Percentiles rank a stretch among this genome's conserved stretches.
These are phyloP conservation scores for Calonectria crousiana DNA, from an alignment of 2,329 filamentous ascomycete genomes.

Conservation along the genomic window DNA sequence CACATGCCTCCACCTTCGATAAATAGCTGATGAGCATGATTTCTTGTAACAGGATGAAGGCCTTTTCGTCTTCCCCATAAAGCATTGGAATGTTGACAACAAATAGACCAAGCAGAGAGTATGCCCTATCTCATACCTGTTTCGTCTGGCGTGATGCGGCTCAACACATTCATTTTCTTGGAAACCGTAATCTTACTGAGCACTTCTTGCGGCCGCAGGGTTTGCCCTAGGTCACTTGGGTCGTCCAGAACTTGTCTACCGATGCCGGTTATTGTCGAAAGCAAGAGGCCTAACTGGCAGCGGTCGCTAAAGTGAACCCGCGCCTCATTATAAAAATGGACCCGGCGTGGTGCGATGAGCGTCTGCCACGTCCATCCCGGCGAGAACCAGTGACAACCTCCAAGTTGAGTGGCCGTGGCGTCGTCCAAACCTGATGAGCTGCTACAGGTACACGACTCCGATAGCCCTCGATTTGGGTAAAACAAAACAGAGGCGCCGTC, in stretches of 20 bases:
- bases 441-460: background rate
- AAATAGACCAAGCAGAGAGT: background rate
- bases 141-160: background rate
- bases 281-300: background rate
- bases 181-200: background rate
- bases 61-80: background rate
- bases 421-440: no score
- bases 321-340: background rate
- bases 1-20: background rate
- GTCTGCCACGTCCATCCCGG: background rate
- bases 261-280: background rate
- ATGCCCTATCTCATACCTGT: background rate
- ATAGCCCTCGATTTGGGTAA: background rate
- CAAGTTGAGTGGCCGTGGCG: background rate
- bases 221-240: background rate
- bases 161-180: background rate
- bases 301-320: background rate
- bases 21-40: background rate
- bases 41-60: background rate
- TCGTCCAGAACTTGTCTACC: background rate
- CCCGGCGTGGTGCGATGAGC: background rate
- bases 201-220: background rate
- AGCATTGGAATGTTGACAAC: background rate
- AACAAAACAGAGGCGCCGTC: background rate
- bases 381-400: background rate